These are phyloP conservation scores for Croton setiger DNA, from an alignment of 441 rosid genomes.

Conservation along the genomic window DNA sequence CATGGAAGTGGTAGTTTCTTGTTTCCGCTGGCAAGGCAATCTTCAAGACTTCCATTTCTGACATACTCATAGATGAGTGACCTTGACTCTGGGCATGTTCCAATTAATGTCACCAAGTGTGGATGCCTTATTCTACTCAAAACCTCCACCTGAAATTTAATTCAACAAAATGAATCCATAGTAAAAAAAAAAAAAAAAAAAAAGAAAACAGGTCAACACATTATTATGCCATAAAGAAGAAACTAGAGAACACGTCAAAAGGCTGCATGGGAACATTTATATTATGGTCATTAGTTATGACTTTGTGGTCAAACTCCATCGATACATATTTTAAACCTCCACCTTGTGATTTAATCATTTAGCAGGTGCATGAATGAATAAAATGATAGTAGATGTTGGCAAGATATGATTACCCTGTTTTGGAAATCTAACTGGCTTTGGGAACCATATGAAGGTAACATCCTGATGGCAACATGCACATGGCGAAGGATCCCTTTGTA, in stretches of 20 bases:
- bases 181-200: background rate
- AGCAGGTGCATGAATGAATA: background rate
- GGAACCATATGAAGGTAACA: constrained; percentile 81
- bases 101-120: constrained; percentile 66
- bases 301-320: background rate
- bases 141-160: constrained; percentile 63
- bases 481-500: constrained; percentile 74
- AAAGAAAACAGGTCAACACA: background rate
- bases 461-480: constrained; percentile 75
- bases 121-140: constrained; percentile 87
- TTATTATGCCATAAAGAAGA: background rate
- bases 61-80: constrained; percentile 74
- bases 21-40: constrained; percentile 48
- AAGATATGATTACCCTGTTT: constrained; percentile 47
- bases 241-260: background rate
- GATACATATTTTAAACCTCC: constrained; percentile 10
- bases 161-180: constrained; percentile 12
- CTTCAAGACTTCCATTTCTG: constrained; percentile 70
- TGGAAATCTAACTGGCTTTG: constrained; percentile 53
- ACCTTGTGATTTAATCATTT: background rate
- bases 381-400: constrained; percentile 9
- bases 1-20: constrained; percentile 61
- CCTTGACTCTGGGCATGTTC: constrained; percentile 76
- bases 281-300: background rate
- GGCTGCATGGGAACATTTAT: background rate